Base-by-base conservation (phyloP, 1,139 yeast species). In the Yamadazyma diospyri region DNA sequence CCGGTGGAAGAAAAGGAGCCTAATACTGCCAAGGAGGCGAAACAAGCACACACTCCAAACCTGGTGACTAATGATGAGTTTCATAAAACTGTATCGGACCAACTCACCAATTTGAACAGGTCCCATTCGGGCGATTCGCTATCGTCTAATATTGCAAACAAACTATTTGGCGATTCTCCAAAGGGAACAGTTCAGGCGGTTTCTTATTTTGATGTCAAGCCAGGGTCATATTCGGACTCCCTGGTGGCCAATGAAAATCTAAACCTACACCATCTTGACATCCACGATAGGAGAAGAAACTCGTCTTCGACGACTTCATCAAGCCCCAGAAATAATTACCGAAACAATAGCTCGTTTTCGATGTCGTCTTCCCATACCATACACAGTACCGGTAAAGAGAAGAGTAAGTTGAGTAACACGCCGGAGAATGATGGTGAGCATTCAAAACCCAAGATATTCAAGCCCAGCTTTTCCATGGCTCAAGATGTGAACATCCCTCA, bases 301-400 rank as follows among this genome's bases (percentile, higher is more conserved):
- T 42, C 47, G 1, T 19, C 42, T 3, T 42, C 47, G 3, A 41
- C 47, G 7, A 34, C 36, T 6, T 33, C 46, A 1, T 42, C 47
- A 1, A 18, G 35, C 4, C 37, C 46, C 5, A 40, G 30, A 19
- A 25, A 25, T 12, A 32, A 28, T 16, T 36, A 30, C 16, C 35
- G 47, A 27, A 30, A 45, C 7, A 43, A 45, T 33, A 42, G 46
- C 29, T 45, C 48, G 7, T 25, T 44, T 8, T 41, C 46, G 2
- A 28, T 44, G 12, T 40, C 46, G 4, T 41, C 48, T 2, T 27
- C 41, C 4, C 40, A 42, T 16, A 43, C 48, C 3, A 36, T 20
- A 15, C 20, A 29, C 8, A 40, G 41, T 19, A 19, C 23, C 10
- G 16, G 10, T 11, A 44, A 35, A 23, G 46, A 42, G 9, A 32